Evolutionary conservation across 257 asterid genomes (phyloP), one percentile per base, ranked within the genome.

Genomic region (Solanum medicagineum): DNA sequence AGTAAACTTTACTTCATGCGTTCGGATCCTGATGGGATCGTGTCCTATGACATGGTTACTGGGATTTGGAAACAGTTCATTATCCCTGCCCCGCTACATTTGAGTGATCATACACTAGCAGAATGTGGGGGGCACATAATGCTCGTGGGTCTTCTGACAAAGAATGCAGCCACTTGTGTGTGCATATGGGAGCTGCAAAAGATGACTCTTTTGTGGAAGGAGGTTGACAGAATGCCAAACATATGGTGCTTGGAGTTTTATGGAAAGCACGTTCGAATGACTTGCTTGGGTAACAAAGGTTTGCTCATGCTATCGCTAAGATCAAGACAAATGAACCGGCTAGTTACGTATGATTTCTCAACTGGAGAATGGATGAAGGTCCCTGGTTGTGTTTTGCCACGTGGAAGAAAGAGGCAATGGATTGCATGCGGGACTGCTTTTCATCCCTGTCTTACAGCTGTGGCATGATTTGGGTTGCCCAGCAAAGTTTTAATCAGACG

Each of bases 191-290:
- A 96, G 95, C 94, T 96, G 89, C 98, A 96, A 87, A 96, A 92
- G 94, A 96, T 95, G 99, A 95, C 98, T 47, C 91, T 94, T 42
- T 86, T 95, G 95, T 96, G 99, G 99, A 96, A 96, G 98, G 99
- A 96, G 99, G 98, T 96, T 90, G 99, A 96, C 98, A 96, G 99
- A 96, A 96, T 96, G 99, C 99, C 99, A 96, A 96, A 96, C 87
- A 85, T 94, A 88, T 95, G 94, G 98, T 96, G 98, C 98, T 95
- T 95, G 91, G 99, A 96, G 86, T 96, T 96, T 91, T 95, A 96
- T 36, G 99, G 99, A 55, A 96, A 95, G 97, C 98, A 95, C 95
- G 94, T 96, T 81, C 89, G 96, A 55, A 96, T 96, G 99, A 94
- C 94, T 81, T 95, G 99, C 88, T 87, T 96, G 89, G 99, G 99